Percentiles rank a stretch among this genome's conserved stretches.
phyloP scores from a whole-genome alignment of 2,329 filamentous ascomycete genomes.

The Phialocephala sp. region DNA sequence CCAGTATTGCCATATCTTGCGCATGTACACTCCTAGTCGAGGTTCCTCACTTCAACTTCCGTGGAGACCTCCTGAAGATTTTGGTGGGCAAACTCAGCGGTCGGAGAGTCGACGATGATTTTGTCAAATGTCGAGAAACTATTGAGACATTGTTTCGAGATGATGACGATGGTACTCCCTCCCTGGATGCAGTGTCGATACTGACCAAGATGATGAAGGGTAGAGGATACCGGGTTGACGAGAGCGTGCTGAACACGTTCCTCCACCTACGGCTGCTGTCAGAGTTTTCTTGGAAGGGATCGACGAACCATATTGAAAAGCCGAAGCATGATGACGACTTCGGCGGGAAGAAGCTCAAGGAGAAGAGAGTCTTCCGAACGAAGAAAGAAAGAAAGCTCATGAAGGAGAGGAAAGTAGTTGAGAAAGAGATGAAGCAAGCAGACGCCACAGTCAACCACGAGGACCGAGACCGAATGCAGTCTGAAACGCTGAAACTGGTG shows the following conservation, averaged over 20 bases:
- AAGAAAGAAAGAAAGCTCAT: constrained; percentile 84
- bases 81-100: constrained; percentile 82
- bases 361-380: constrained; percentile 84
- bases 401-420: constrained; percentile 84
- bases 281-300: constrained; percentile 86
- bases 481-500: constrained; percentile 93
- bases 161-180: constrained; percentile 88
- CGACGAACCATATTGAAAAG: constrained; percentile 74
- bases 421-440: constrained; percentile 92
- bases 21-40: constrained; percentile 79
- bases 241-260: constrained; percentile 88
- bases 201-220: constrained; percentile 96
- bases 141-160: constrained; percentile 82
- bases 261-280: constrained; percentile 86
- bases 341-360: constrained; percentile 65
- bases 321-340: constrained; percentile 49
- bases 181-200: constrained; percentile 83
- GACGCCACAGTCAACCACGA: constrained; percentile 92
- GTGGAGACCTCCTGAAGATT: constrained; percentile 84
- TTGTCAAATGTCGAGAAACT: constrained; percentile 76
- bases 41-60: constrained; percentile 97
- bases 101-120: constrained; percentile 74
- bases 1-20: constrained; percentile 82
- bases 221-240: constrained; percentile 80
- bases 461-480: constrained; percentile 90